Percentiles rank a stretch among this genome's conserved stretches.
Evolutionary conservation across 2,329 filamentous ascomycete species (phyloP).

Genomic region (Diaporthe australafricana): DNA sequence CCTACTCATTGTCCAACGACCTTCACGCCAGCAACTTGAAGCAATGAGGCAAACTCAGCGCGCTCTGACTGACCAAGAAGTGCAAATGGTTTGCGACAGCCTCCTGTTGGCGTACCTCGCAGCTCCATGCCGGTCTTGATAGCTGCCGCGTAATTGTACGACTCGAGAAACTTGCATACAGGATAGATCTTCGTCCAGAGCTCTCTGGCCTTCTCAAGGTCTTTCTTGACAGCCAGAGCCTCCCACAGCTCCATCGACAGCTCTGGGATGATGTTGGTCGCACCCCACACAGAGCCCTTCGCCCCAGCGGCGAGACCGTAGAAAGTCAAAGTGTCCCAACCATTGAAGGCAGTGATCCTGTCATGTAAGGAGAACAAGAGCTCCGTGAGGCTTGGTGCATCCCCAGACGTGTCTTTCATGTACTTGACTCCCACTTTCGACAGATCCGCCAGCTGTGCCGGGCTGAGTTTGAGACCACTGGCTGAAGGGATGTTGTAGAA

Average conservation of each 20-base stretch:
- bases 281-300: slow-evolving; percentile 51
- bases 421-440: slow-evolving; percentile 60
- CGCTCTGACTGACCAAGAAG: neutral
- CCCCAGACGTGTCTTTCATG: slow-evolving; percentile 64
- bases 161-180: slow-evolving; percentile 62
- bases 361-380: slow-evolving; percentile 55
- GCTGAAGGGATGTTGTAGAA: slow-evolving; percentile 65
- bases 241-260: slow-evolving; percentile 60
- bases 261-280: slow-evolving; percentile 57
- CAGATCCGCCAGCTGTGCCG: slow-evolving; percentile 55
- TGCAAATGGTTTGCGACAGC: slow-evolving; percentile 60
- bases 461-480: slow-evolving; percentile 54
- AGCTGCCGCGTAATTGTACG: slow-evolving; percentile 58
- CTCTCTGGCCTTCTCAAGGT: slow-evolving; percentile 56
- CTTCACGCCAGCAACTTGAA: neutral
- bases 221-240: slow-evolving; percentile 54
- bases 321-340: slow-evolving; percentile 65
- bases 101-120: slow-evolving; percentile 57
- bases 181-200: slow-evolving; percentile 62
- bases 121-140: slow-evolving; percentile 64
- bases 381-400: slow-evolving; percentile 61
- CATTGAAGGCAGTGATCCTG: slow-evolving; percentile 61
- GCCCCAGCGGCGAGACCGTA: slow-evolving; percentile 62
- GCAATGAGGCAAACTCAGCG: neutral
- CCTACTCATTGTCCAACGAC: neutral